Base-by-base conservation (phyloP, 345 rosid genomes). In the Brassica juncea region DNA sequence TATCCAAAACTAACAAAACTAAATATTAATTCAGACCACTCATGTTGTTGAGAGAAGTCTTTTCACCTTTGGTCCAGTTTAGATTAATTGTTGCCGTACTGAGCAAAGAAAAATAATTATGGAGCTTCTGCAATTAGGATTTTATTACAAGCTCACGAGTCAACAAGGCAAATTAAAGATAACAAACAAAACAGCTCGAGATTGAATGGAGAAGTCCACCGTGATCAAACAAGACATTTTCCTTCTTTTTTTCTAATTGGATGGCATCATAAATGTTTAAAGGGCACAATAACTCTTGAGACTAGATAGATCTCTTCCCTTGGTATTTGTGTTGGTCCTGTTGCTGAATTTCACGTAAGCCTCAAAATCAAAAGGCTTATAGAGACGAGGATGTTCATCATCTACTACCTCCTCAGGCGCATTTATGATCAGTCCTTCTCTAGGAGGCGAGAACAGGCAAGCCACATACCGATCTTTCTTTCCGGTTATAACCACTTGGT, bases 241-340 rank as follows among this genome's bases (percentile, higher is more conserved):
- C 21, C 21, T 19, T 19, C 19, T 19, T 34, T 35, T 35, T 42
- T 47, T 47, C 6, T 52, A 52, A 52, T 52, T 52, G 57, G 21
- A 14, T n/a, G 30, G 25, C 60, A 55, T 21, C 19, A 42, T 42
- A 44, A 21, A 57, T 59, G 5, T 59, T 78, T 57, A 76, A 71
- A 85, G 66, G 28, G 79, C 61, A 44, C 84, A 84, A 11, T 82
- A 84, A 42, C 72, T 57, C 80, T 80, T 72, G 57, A 82, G 77
- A 19, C n/a, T 11, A 63, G 63, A 59, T 32, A 61, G 55, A 12
- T 74, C 63, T 60, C 32, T 62, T 5, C 23, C 5, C 30, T 65
- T 68, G 31, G 37, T 44, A 9, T 35, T 19, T 12, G 47, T 61
- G 49, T 62, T 52, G 35, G 52, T 3, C 54, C 54, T 12, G 15